Conservation (phyloP, 805 yeast species). For the Saccharomycopsis fermentans region DNA sequence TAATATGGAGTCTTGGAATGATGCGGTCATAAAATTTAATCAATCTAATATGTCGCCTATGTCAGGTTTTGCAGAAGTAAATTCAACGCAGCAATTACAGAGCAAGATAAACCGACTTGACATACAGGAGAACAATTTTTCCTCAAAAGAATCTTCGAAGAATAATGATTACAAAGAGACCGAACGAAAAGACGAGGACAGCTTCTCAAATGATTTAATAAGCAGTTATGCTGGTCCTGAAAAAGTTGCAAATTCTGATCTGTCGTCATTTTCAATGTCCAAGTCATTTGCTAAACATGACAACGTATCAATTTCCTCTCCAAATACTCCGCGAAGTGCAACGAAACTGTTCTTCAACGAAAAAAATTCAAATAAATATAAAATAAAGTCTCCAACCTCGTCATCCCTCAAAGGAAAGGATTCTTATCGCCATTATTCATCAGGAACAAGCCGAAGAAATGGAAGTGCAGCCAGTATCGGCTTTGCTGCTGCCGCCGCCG, state of each 20-base stretch:
- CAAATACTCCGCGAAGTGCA: neutral
- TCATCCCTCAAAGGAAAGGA: neutral
- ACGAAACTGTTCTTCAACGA: neutral
- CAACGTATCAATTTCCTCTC: neutral
- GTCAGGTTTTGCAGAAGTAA: neutral
- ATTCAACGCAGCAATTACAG: neutral
- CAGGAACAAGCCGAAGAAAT: neutral
- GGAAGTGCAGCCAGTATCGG: neutral
- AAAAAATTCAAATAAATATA: neutral
- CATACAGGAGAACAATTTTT: neutral
- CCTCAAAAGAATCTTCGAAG: neutral
- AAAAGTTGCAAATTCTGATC: neutral
- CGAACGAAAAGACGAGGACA: neutral
- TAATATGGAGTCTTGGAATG: neutral
- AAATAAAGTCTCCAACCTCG: neutral
- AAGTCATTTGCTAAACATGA: neutral
- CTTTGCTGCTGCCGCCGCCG: slow-evolving; percentile 27
- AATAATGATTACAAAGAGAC: neutral
- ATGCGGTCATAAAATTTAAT: neutral
- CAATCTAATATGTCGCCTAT: neutral
- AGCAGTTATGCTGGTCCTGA: neutral
- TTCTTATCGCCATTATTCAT: neutral
- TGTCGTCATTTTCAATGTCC: neutral
- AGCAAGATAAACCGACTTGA: neutral
- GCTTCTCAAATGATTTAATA: neutral